Percentiles rank a stretch among this genome's conserved stretches.
These are phyloP conservation scores for Vinca minor DNA, from an alignment of 257 asterid genomes.

Conservation along the genomic window DNA sequence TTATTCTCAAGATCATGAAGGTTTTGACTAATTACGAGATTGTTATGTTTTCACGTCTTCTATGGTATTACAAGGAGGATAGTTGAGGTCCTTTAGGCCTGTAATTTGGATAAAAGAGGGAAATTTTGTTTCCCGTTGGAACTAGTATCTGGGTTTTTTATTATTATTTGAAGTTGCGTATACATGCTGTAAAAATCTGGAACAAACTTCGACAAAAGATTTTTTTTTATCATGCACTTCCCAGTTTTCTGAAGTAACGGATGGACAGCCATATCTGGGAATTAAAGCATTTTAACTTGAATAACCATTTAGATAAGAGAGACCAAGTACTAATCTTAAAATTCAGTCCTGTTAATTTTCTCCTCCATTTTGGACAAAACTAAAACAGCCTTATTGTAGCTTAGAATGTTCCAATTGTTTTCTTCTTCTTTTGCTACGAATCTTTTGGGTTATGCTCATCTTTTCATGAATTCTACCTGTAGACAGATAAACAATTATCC, in stretches of 20 bases:
- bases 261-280: not conserved
- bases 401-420: not conserved
- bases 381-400: not conserved
- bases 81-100: not conserved
- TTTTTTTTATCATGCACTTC: not conserved
- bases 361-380: not conserved
- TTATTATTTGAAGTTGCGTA: not conserved
- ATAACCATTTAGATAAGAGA: not conserved
- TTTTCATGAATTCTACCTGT: not conserved
- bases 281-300: not conserved
- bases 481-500: not conserved
- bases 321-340: not conserved
- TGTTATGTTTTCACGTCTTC: not conserved
- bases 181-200: not conserved
- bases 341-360: not conserved
- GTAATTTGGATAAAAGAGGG: not conserved
- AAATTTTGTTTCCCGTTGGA: not conserved
- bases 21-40: not conserved
- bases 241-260: not conserved
- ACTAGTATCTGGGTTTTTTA: not conserved
- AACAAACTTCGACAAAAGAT: not conserved
- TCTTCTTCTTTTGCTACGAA: not conserved
- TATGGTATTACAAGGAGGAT: not conserved
- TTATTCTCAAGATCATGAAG: not conserved
- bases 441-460: not conserved